Evolutionary conservation across 495 filamentous ascomycete genomes (phyloP).

Genomic region (Tuber umbilicatum): DNA sequence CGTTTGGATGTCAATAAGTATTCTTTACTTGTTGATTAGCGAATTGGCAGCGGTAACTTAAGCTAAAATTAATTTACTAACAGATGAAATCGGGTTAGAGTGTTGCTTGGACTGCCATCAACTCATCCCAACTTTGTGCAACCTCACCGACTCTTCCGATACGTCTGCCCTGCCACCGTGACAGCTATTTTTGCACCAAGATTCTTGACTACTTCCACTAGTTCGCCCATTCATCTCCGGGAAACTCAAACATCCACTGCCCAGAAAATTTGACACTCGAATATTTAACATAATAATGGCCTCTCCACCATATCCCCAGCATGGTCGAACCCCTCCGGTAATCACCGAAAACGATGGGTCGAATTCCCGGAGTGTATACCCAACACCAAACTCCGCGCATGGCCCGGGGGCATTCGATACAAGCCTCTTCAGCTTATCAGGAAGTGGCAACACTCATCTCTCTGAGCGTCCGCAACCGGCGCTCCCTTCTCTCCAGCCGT

Average conservation of each 20-base stretch:
- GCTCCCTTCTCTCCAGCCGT: not conserved
- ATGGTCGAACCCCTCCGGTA: not conserved
- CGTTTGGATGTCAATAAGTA: not conserved
- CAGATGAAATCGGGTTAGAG: not conserved
- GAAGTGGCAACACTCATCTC: constrained; percentile 2
- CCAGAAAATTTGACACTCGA: not conserved
- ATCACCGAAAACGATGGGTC: not conserved
- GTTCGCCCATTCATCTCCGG: not conserved
- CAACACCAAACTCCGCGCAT: not conserved
- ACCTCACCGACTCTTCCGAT: not conserved
- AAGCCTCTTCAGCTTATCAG: not conserved
- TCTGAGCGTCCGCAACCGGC: not conserved
- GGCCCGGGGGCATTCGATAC: not conserved
- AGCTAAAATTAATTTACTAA: not conserved
- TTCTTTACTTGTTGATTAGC: not conserved
- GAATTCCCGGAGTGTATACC: not conserved
- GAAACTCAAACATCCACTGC: not conserved
- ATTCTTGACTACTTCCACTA: not conserved
- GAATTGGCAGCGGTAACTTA: not conserved
- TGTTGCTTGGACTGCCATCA: not conserved
- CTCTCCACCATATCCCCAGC: not conserved
- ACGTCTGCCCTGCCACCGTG: not conserved
- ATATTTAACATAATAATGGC: not conserved
- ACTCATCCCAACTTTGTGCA: not conserved
- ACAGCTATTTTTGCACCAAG: not conserved